These are phyloP conservation scores for Zymoseptoria tritici DNA, from an alignment of 2,329 filamentous ascomycete genomes.

Conservation along the genomic window DNA sequence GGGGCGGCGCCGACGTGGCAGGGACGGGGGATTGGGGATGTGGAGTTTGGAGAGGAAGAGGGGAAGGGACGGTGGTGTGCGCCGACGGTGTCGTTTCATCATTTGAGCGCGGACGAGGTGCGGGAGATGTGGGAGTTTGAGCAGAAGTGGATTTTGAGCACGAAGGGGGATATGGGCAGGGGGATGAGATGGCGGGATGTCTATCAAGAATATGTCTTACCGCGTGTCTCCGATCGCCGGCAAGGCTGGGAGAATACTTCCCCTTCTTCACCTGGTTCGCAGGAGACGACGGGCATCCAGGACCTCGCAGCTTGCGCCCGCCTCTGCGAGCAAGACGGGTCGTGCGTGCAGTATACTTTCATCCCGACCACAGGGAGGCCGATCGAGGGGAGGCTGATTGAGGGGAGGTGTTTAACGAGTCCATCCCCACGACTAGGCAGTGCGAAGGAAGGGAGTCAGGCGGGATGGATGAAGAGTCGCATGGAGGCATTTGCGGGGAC, in stretches of 20 bases:
- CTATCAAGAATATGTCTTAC: neutral
- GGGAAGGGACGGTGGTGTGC: slow-evolving; percentile 9
- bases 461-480: neutral
- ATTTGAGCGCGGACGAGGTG: slow-evolving; percentile 9
- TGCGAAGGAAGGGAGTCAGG: neutral
- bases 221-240: too few species aligned
- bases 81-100: slow-evolving; percentile 14
- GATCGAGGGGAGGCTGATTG: neutral
- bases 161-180: too few species aligned
- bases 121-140: slow-evolving; percentile 16
- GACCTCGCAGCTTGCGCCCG: neutral
- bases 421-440: neutral
- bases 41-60: neutral
- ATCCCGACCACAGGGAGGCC: too few species aligned
- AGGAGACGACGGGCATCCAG: neutral
- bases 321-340: neutral
- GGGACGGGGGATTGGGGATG: neutral
- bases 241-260: neutral
- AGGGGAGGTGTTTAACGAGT: neutral
- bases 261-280: neutral
- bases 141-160: slow-evolving; percentile 10
- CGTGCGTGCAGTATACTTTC: neutral
- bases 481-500: neutral
- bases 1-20: slow-evolving; percentile 23
- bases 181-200: neutral